Base-by-base conservation (phyloP, 2,329 filamentous ascomycete genomes). In the Bipolaris oryzae region DNA sequence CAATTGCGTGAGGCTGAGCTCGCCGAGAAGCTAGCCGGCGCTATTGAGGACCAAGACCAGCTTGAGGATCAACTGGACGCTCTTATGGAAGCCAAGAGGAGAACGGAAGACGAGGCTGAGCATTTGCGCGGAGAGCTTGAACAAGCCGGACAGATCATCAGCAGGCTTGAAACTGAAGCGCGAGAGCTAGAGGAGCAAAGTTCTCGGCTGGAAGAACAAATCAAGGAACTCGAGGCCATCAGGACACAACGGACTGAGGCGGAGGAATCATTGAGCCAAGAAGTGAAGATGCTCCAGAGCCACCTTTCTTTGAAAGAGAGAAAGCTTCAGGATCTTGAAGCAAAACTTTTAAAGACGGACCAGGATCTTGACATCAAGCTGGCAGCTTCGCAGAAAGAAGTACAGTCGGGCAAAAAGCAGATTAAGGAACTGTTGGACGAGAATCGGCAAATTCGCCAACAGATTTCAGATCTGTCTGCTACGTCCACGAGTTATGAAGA, bases 401-500 rank as follows among this genome's bases (percentile, higher is more conserved):
- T 97, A 1, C 87, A 92, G 50, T 81, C 84, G 9, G 83, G 87
- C 28, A 92, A 88, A 72, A 83, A 86, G 56, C 88, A 91, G 63
- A 87, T 96, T 67, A 87, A 89, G 50, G 88, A 92, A 18, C 83
- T 97, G 1, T 76, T 87, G 1, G 87, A 89, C 5, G 94, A 99
- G 71, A 96, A 96, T 65, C 85, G 87, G 11, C 87, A 90, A 42
- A 86, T 96, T 44, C 89, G 96, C 51, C 86, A 92, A 67, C 92
- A 97, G 69, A 87, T 99, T 50, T 85, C 90, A 0, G 88, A 96
- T 64, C 81, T 99, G 16, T 95, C 95, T 0, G 88, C 91, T 46
- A 97, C 94, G 0, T 96, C 94, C 0, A 96, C 92, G 0, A 92
- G 93, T 71, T 98, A 96, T 64, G 95, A 99, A 76, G 94, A 98